Evolutionary conservation across 1,284 basidiomycete genomes (phyloP).

Genomic region (Boletus semigastroideus): DNA sequence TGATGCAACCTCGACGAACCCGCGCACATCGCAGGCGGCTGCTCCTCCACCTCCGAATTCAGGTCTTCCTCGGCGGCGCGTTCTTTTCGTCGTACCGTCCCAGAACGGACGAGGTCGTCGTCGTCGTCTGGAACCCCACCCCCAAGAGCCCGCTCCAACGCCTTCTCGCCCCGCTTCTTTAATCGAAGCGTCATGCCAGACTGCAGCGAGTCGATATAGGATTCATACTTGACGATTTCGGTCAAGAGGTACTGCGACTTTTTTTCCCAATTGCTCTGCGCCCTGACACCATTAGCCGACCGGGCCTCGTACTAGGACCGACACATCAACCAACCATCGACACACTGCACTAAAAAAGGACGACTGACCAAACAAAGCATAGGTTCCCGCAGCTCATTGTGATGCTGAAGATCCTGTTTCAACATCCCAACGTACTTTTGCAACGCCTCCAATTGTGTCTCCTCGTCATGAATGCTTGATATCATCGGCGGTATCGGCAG

Average conservation of each 20-base stretch:
- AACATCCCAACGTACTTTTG: constrained; percentile 76
- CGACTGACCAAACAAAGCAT: constrained; percentile 77
- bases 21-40: constrained; percentile 2
- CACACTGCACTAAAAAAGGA: background rate
- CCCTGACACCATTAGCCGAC: constrained; percentile 73
- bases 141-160: constrained; percentile 72
- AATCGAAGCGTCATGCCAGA: constrained; percentile 78
- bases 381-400: constrained; percentile 82
- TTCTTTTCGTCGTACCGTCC: constrained; percentile 48
- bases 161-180: constrained; percentile 85
- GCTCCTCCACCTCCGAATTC: constrained; percentile 32
- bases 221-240: constrained; percentile 94
- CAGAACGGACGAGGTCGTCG: constrained; percentile 39
- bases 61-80: constrained; percentile 45
- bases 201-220: constrained; percentile 90
- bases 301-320: constrained; percentile 70
- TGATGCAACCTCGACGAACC: constrained; percentile 38
- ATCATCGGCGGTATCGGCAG: constrained; percentile 82
- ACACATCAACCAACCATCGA: background rate
- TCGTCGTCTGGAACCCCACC: constrained; percentile 41
- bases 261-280: constrained; percentile 89
- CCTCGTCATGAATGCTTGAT: constrained; percentile 86
- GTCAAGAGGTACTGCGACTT: constrained; percentile 86
- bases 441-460: constrained; percentile 85
- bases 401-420: constrained; percentile 77